Conservation (phyloP, 495 filamentous ascomycete species). For the Parmelia sp. region DNA sequence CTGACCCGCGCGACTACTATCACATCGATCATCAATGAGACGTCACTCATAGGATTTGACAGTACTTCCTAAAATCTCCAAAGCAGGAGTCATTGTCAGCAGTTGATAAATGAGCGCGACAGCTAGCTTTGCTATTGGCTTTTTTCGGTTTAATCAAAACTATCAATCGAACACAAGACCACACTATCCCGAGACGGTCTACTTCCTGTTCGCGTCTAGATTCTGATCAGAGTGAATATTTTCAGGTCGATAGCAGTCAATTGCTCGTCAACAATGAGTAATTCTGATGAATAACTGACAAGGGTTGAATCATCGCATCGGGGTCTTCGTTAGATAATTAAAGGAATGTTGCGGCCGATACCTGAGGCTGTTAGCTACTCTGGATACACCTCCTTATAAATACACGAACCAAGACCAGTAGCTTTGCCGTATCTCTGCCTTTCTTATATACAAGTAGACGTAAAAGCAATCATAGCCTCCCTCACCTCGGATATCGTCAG, state of each 20-base stretch:
- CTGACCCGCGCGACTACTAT: background rate
- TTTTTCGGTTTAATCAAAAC: background rate
- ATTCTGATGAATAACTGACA: background rate
- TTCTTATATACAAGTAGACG: background rate
- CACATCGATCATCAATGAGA: background rate
- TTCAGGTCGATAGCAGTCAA: too few relatives aligned
- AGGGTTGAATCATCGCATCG: background rate
- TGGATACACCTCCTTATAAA: background rate
- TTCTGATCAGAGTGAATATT: too few relatives aligned
- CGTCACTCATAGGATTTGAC: background rate
- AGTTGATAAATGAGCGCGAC: background rate
- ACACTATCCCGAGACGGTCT: background rate
- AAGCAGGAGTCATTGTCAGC: too few relatives aligned
- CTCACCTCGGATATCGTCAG: slow-evolving; percentile 5
- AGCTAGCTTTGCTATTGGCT: background rate
- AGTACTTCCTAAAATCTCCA: background rate
- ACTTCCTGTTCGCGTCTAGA: background rate
- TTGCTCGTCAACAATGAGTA: background rate
- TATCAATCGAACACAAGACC: background rate
- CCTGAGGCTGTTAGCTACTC: background rate
- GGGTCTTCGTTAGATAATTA: background rate
- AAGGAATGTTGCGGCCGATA: background rate
- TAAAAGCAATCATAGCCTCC: background rate
- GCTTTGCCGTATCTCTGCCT: background rate
- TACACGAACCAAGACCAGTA: slow-evolving; percentile 7